A percentile compares a stretch with the other conserved stretches of the same genome.
These are phyloP conservation scores for Periconia sp. DNA, from an alignment of 2,329 filamentous ascomycete species.

Conservation along the genomic window DNA sequence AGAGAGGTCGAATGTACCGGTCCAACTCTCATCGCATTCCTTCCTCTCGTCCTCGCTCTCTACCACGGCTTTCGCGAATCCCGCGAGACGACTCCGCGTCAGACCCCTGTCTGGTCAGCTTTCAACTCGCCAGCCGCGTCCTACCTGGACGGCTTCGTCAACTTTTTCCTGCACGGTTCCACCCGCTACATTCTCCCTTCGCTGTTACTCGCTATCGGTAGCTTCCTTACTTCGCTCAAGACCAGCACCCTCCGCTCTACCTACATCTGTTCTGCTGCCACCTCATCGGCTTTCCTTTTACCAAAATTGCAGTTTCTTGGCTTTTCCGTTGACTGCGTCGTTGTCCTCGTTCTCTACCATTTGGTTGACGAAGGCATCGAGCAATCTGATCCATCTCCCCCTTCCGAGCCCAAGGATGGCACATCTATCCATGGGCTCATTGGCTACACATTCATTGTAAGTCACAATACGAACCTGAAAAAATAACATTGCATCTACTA, in stretches of 20 bases:
- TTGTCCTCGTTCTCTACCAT: slow-evolving; percentile 26
- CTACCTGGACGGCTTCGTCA: slow-evolving; percentile 26
- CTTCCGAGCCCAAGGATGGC: slow-evolving; percentile 27
- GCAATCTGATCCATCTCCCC: slow-evolving; percentile 24
- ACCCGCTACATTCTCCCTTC: slow-evolving; percentile 38
- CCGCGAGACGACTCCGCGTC: slow-evolving; percentile 18
- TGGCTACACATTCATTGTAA: slow-evolving; percentile 33
- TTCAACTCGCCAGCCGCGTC: slow-evolving; percentile 20
- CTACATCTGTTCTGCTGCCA: slow-evolving; percentile 34
- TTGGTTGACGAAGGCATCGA: slow-evolving; percentile 30
- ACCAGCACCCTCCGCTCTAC: slow-evolving; percentile 32
- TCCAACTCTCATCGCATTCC: slow-evolving; percentile 31
- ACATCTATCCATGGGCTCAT: slow-evolving; percentile 29
- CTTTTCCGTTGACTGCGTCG: slow-evolving; percentile 31
- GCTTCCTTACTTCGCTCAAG: slow-evolving; percentile 31
- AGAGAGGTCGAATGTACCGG: slow-evolving; percentile 36
- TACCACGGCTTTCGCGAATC: slow-evolving; percentile 31
- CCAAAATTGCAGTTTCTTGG: slow-evolving; percentile 33
- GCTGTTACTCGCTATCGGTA: slow-evolving; percentile 31
- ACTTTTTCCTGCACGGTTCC: slow-evolving; percentile 28
- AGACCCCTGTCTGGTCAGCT: slow-evolving; percentile 32
- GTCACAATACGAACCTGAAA: not conserved
- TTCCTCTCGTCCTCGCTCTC: slow-evolving; percentile 36
- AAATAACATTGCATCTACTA: slow-evolving; percentile 9
- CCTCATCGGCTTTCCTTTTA: slow-evolving; percentile 25